Evolutionary conservation across 2,329 filamentous ascomycete genomes (phyloP), one percentile per base, ranked within the genome.

Genomic region (Fusarium agapanthi): DNA sequence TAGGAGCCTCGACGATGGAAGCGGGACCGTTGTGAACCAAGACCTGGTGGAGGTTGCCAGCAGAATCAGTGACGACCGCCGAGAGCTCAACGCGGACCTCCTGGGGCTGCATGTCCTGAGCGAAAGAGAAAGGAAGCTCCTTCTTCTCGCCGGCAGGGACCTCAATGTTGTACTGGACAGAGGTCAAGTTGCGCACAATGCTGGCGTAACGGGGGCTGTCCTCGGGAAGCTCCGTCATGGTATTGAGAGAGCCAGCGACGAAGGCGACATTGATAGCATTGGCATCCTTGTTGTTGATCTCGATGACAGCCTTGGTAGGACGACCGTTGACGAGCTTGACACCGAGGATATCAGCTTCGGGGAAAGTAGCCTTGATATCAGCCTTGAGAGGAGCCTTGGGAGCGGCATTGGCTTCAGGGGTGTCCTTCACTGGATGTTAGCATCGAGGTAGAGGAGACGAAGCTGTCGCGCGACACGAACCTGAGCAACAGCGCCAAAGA

Each of bases 311-410:
- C 82, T 93, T 90, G 72, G 95, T 97, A 45, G 94, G 90, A 74
- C 92, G 91, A 79, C 95, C 94, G 81, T 99, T 99, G 86, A 98
- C 89, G 76, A 98, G 91, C 89, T 97, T 97, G 77, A 98, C 91
- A 78, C 95, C 96, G 77, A 98, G 96, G 83, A 97, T 91, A 86
- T 97, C 94, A 85, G 91, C 81, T 80, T 92, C 86, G 83, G 89
- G 84, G 86, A 90, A 89, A 81, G 86, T 86, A 67, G 91, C 88
- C 74, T 88, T 87, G 76, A 92, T 84, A 61, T 91, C 88, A 81
- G 93, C 90, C 72, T 90, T 89, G 78, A 92, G 75, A 34, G 63
- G 75, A 43, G 71, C 66, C 57, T 76, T 75, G 53, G 77, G 70
- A 34, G 73, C 69, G 45, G 75, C 69, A 51, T 67, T 77, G 62